Percentiles rank a stretch among this genome's conserved stretches.
Conservation (phyloP, 2,329 filamentous ascomycete genomes). For the Arachnomyces sp. region DNA sequence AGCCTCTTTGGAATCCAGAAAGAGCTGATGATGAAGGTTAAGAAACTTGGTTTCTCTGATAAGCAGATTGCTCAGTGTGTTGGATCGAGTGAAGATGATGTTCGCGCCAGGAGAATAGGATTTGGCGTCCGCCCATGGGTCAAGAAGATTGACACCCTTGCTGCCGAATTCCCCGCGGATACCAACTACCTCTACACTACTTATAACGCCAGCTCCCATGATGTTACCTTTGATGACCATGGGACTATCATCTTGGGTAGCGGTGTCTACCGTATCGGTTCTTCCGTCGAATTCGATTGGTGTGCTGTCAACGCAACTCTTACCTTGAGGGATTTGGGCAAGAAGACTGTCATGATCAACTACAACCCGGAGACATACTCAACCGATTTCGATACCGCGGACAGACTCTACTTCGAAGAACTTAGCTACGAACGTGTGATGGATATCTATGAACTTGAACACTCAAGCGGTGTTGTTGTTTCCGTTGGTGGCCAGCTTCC, state of each 20-base stretch:
- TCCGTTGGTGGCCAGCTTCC: conserved; percentile 93
- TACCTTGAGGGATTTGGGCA: conserved; percentile 73
- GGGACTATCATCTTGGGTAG: conserved; percentile 83
- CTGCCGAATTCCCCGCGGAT: conserved; percentile 89
- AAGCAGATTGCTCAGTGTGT: conserved; percentile 85
- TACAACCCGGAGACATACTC: conserved; percentile 72
- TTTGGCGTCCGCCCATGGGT: conserved; percentile 93
- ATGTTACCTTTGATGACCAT: conserved; percentile 88
- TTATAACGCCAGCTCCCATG: conserved; percentile 91
- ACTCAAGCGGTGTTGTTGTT: conserved; percentile 77
- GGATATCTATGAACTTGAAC: conserved; percentile 96
- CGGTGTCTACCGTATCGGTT: conserved; percentile 95
- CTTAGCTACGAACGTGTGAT: conserved; percentile 94
- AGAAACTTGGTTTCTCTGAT: conserved; percentile 97
- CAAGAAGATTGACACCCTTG: conserved; percentile 96
- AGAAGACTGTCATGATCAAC: conserved; percentile 99
- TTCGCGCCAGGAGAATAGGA: conserved; percentile 72
- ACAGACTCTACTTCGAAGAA: conserved; percentile 94
- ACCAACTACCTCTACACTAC: conserved; percentile 97
- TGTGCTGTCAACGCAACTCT: conserved; percentile 86
- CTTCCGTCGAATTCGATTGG: conserved; percentile 98
- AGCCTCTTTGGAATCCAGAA: conserved; percentile 77
- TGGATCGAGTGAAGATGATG: conserved; percentile 77
- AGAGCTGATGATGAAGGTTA: conserved; percentile 80
- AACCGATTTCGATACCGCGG: conserved; percentile 83